These are phyloP conservation scores for Byssothecium circinans DNA, from an alignment of 2,329 filamentous ascomycete genomes.

Conservation along the genomic window DNA sequence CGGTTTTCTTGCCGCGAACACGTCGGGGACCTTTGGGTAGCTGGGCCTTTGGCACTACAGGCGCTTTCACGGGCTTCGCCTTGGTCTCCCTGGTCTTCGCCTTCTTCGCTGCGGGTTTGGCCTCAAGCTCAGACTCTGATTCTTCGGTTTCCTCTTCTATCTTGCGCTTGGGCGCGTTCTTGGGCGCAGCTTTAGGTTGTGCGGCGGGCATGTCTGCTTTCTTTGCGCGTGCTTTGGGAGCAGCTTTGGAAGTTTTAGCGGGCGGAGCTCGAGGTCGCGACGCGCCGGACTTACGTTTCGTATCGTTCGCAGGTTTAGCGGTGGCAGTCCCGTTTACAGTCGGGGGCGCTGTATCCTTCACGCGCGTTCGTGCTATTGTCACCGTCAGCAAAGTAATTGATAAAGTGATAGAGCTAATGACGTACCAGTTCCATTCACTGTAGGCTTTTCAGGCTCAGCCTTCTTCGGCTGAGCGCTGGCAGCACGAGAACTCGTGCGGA, in stretches of 20 bases:
- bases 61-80: conserved; percentile 11
- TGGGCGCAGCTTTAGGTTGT: conserved; percentile 9
- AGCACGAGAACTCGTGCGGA: conserved; percentile 30
- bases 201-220: conserved; percentile 16
- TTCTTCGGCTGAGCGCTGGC: conserved; percentile 25
- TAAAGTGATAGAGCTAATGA: conserved; percentile 13
- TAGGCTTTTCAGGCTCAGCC: conserved; percentile 24
- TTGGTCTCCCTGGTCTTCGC: conserved; percentile 15
- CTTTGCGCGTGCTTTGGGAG: conserved; percentile 9
- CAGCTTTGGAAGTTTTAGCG: conserved; percentile 10
- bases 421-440: conserved; percentile 37
- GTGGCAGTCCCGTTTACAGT: conserved; percentile 7
- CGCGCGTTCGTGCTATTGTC: conserved; percentile 22
- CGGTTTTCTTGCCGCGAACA: conserved; percentile 35
- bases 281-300: conserved; percentile 4
- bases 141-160: conserved; percentile 32
- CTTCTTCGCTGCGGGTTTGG: conserved; percentile 28
- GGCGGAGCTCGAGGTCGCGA: not conserved
- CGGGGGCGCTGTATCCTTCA: not conserved
- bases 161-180: conserved; percentile 32
- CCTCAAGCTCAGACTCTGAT: conserved; percentile 12
- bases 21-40: conserved; percentile 36
- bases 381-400: conserved; percentile 16
- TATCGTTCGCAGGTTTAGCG: conserved; percentile 6
- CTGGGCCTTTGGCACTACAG: conserved; percentile 17